These are phyloP conservation scores for Debaryomyces tyrocola DNA, from an alignment of 805 yeast genomes.

Conservation along the genomic window DNA sequence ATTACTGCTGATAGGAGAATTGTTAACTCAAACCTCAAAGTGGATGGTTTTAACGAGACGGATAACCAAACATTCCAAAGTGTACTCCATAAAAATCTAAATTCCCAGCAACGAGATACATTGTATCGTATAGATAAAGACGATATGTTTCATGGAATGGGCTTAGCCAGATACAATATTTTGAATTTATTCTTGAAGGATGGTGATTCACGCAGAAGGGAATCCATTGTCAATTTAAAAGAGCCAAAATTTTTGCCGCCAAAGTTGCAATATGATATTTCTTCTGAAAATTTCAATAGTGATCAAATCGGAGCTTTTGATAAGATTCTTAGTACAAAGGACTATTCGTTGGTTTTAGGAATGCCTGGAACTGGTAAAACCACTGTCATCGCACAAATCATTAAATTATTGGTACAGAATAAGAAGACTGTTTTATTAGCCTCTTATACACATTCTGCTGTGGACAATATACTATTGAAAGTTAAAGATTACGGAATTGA, in stretches of 20 bases:
- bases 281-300: conserved; percentile 46
- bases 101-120: conserved; percentile 8
- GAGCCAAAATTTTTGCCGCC: conserved; percentile 43
- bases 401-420: conserved; percentile 55
- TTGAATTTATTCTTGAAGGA: conserved; percentile 60
- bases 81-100: conserved; percentile 30
- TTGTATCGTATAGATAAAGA: conserved; percentile 76
- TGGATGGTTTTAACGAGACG: conserved; percentile 40
- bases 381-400: conserved; percentile 75
- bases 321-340: conserved; percentile 61
- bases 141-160: conserved; percentile 71
- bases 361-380: conserved; percentile 93
- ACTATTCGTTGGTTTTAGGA: conserved; percentile 81
- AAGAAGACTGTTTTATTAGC: conserved; percentile 74
- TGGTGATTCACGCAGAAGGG: conserved; percentile 47
- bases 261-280: conserved; percentile 16
- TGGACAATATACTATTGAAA: conserved; percentile 85
- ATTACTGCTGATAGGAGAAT: conserved; percentile 58
- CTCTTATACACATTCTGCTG: conserved; percentile 94
- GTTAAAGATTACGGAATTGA: conserved; percentile 37
- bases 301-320: conserved; percentile 75
- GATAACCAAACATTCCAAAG: conserved; percentile 54
- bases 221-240: conserved; percentile 53
- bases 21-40: conserved; percentile 38
- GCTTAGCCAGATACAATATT: conserved; percentile 74